Base-by-base conservation (phyloP, 2,329 filamentous ascomycete species). In the Epichloe amarillans region DNA sequence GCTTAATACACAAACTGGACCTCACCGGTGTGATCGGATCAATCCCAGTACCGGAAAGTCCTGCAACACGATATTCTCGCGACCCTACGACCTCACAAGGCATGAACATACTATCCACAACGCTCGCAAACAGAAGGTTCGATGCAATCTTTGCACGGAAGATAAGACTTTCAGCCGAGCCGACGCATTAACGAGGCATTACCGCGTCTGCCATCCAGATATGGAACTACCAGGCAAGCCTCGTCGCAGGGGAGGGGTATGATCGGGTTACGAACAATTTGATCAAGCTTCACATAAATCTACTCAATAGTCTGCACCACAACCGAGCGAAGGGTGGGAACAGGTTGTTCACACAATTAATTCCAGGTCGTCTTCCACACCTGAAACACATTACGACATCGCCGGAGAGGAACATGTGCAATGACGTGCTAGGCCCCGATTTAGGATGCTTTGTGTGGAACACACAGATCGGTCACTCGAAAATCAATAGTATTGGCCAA, bases 41-140 rank as follows among this genome's bases (percentile, higher is more conserved):
- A 97, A 97, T 67, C 91, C 91, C 2, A 91, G 87, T 56, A 97
- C 93, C 0, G 88, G 88, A 56, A 96, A 96, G 71, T 85, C 89
- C 0, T 97, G 93, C 76, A 91, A 88, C 64, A 94, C 89, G 0
- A 76, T 95, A 50, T 97, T 98, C 68, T 96, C 91, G 1, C 77
- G 93, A 19, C 93, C 93, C 1, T 98, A 98, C 73, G 93, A 98
- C 67, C 76, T 98, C 49, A 98, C 93, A 0, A 79, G 93, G 21
- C 93, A 98, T 64, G 93, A 98, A 66, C 91, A 96, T 58, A 97
- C 93, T 0, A 97, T 97, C 56, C 93, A 97, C 76, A 96, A 96
- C 60, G 84, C 83, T 1, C 82, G 87, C 60, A 96, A 96, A 74
- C 83, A 90, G 66, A 97, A 97, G 72, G 89, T 96, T 7, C 83